These are phyloP conservation scores for Pestalotiopsis sp. DNA, from an alignment of 2,329 filamentous ascomycete species.

Conservation along the genomic window DNA sequence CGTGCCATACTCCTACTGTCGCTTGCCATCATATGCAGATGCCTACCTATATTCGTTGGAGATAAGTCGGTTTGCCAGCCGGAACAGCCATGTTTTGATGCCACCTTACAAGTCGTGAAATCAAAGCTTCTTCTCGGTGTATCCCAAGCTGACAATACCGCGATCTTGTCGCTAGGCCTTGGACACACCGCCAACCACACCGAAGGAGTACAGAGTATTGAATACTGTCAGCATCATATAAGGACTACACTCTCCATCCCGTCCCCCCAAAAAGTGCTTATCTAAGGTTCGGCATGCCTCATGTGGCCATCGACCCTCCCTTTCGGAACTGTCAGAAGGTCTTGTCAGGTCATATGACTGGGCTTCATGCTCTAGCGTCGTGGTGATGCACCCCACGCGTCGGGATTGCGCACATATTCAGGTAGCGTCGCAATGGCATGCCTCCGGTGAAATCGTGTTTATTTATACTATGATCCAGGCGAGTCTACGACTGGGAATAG, in stretches of 20 bases:
- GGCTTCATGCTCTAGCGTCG: background rate
- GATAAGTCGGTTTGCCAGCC: background rate
- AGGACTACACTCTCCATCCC: background rate
- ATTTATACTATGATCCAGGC: background rate
- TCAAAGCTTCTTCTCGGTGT: background rate
- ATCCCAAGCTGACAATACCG: background rate
- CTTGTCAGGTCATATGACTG: background rate
- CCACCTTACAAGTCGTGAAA: background rate
- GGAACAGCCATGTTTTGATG: background rate
- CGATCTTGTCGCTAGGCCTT: background rate
- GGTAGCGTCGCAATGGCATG: background rate
- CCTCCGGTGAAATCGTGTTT: background rate
- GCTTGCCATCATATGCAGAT: background rate
- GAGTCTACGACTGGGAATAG: background rate
- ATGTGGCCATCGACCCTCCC: constrained; percentile 3
- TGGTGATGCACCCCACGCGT: background rate
- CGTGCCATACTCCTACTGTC: background rate
- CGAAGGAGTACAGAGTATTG: background rate
- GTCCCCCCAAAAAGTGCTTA: background rate
- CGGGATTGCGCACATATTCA: background rate
- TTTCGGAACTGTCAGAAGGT: background rate
- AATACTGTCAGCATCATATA: background rate
- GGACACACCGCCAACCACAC: background rate
- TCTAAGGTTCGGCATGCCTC: constrained; percentile 10
- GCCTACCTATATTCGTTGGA: background rate